phyloP scores from a whole-genome alignment of 2,329 filamentous ascomycete genomes.

The Pseudonectria buxi region DNA sequence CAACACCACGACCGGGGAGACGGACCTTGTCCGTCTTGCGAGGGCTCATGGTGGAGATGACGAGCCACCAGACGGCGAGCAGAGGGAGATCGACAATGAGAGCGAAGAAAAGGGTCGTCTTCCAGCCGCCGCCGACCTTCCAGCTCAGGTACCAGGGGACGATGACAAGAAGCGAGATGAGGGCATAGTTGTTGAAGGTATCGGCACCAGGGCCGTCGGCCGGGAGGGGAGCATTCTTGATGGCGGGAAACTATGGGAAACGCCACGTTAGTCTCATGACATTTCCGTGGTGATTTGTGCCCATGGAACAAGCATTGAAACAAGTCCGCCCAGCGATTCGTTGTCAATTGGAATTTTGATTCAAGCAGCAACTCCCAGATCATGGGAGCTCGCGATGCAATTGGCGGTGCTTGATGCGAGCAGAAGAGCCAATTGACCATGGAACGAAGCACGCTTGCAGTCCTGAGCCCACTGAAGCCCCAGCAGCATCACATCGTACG shows the following conservation, averaged over 20 bases:
- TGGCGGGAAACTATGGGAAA: slow-evolving; percentile 46
- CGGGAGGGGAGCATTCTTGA: slow-evolving; percentile 90
- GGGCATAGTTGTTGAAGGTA: slow-evolving; percentile 76
- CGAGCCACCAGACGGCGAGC: slow-evolving; percentile 75
- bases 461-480: too few relatives aligned
- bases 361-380: too few relatives aligned
- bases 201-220: slow-evolving; percentile 81
- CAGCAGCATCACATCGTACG: slow-evolving; percentile 1
- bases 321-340: too few relatives aligned
- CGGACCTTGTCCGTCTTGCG: slow-evolving; percentile 90
- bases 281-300: too few relatives aligned
- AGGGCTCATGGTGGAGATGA: slow-evolving; percentile 72
- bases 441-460: not conserved
- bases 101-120: slow-evolving; percentile 80
- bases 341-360: too few relatives aligned
- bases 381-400: not conserved
- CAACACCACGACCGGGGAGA: slow-evolving; percentile 77
- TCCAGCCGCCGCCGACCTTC: slow-evolving; percentile 82
- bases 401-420: not conserved
- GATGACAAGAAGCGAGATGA: slow-evolving; percentile 61
- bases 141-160: slow-evolving; percentile 77
- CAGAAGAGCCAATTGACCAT: slow-evolving; percentile 21
- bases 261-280: not conserved
- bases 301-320: too few relatives aligned
- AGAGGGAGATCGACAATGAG: slow-evolving; percentile 74